Evolutionary conservation across 352 stramenopile species (phyloP).

Genomic region (Pythium periplocum): DNA sequence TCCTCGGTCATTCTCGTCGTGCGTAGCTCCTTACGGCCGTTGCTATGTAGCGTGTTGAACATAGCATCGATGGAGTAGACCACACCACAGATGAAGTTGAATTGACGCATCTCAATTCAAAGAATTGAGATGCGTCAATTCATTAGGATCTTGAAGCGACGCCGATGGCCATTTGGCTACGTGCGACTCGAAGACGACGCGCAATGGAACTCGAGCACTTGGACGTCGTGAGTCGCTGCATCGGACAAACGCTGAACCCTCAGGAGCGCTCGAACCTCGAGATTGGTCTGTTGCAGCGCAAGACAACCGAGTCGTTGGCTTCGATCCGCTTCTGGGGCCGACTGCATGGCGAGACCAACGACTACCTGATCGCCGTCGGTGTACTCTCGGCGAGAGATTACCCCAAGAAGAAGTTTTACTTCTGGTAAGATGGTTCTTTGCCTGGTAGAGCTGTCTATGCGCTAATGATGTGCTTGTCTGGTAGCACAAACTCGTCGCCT

Average conservation of each 20-base stretch:
- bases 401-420: slow-evolving; percentile 85
- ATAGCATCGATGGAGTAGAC: slow-evolving; percentile 4
- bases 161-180: not conserved
- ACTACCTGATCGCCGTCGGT: slow-evolving; percentile 67
- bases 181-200: not conserved
- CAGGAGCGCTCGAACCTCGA: slow-evolving; percentile 78
- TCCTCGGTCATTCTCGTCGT: not conserved
- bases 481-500: slow-evolving; percentile 66
- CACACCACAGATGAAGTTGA: slow-evolving; percentile 5
- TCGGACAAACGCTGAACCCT: slow-evolving; percentile 60
- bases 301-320: slow-evolving; percentile 49
- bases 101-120: not conserved
- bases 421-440: slow-evolving; percentile 34
- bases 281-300: slow-evolving; percentile 63
- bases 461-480: slow-evolving; percentile 4
- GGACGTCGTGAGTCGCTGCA: slow-evolving; percentile 61
- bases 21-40: too few relatives aligned
- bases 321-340: slow-evolving; percentile 75
- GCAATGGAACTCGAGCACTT: slow-evolving; percentile 74
- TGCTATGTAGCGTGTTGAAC: too few relatives aligned
- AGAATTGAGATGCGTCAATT: not conserved
- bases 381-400: slow-evolving; percentile 55
- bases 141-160: too few relatives aligned
- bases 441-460: not conserved
- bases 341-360: slow-evolving; percentile 47